phyloP scores from a whole-genome alignment of 257 asterid genomes.

The Salvia splendens region DNA sequence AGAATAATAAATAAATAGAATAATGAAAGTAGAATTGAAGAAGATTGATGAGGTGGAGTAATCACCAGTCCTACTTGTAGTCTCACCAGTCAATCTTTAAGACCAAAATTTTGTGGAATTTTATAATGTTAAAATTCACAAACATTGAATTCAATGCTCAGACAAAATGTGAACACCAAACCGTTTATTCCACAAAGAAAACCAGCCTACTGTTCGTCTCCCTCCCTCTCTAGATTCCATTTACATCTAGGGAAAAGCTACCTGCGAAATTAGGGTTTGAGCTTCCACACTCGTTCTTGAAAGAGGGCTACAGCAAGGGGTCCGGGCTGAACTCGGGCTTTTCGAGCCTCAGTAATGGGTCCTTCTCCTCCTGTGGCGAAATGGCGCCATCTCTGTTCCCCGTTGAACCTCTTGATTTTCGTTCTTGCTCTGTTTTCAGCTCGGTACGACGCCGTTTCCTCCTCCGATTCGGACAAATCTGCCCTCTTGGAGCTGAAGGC shows the following conservation, averaged over 20 bases:
- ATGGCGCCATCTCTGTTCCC: slow-evolving; percentile 54
- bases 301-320: slow-evolving; percentile 31
- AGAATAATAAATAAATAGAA: neutral
- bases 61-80: slow-evolving; percentile 22
- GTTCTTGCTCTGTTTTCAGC: slow-evolving; percentile 48
- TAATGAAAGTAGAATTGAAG: slow-evolving; percentile 6
- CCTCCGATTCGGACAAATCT: slow-evolving; percentile 71
- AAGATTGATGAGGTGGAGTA: slow-evolving; percentile 31
- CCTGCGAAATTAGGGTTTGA: slow-evolving; percentile 58
- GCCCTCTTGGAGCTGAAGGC: slow-evolving; percentile 78
- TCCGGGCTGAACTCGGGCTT: slow-evolving; percentile 36
- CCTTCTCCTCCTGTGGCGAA: slow-evolving; percentile 51
- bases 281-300: slow-evolving; percentile 21
- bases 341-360: slow-evolving; percentile 64
- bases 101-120: slow-evolving; percentile 36
- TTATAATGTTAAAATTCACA: neutral
- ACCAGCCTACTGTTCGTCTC: slow-evolving; percentile 39
- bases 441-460: slow-evolving; percentile 40
- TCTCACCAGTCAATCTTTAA: slow-evolving; percentile 35
- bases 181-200: slow-evolving; percentile 50
- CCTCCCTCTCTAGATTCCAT: slow-evolving; percentile 34
- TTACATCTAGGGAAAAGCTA: slow-evolving; percentile 31
- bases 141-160: slow-evolving; percentile 23
- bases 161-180: slow-evolving; percentile 47
- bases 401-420: slow-evolving; percentile 61